phyloP scores from a whole-genome alignment of 2,329 filamentous ascomycete genomes.

The Penicillium sp. region DNA sequence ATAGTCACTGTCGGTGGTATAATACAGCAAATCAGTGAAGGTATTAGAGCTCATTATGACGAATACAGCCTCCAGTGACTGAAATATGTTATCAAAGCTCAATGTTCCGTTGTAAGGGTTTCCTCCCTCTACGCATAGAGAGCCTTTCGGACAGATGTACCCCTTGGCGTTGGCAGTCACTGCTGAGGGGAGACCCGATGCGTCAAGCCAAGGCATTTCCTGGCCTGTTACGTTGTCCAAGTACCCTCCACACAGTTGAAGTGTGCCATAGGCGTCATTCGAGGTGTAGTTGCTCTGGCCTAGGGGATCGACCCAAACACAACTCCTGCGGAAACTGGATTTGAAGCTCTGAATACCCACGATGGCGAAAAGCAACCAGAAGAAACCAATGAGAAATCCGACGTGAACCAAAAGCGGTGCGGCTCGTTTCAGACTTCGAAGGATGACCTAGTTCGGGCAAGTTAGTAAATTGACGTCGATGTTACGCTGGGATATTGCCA shows the following conservation, averaged over 20 bases:
- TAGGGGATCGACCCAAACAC: conserved; percentile 68
- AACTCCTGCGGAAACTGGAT: conserved; percentile 70
- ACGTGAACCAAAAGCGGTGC: conserved; percentile 88
- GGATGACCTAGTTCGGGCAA: conserved; percentile 63
- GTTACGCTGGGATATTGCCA: conserved; percentile 33
- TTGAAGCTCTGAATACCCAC: conserved; percentile 96
- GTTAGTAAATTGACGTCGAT: conserved; percentile 6
- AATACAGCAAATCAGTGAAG: conserved; percentile 91
- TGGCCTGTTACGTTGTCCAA: conserved; percentile 57
- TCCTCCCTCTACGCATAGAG: conserved; percentile 70
- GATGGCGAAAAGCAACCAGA: conserved; percentile 96
- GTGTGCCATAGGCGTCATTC: conserved; percentile 53
- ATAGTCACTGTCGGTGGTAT: conserved; percentile 87
- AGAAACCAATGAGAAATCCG: conserved; percentile 90
- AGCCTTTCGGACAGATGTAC: conserved; percentile 79
- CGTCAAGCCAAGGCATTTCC: conserved; percentile 65
- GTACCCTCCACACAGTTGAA: conserved; percentile 84
- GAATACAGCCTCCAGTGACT: conserved; percentile 91
- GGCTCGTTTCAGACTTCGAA: conserved; percentile 91
- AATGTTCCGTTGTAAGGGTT: conserved; percentile 83
- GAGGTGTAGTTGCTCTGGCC: conserved; percentile 38
- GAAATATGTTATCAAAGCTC: conserved; percentile 89
- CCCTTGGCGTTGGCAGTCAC: conserved; percentile 61
- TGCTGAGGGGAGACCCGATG: conserved; percentile 46
- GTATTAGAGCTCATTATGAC: conserved; percentile 99